Conservation (phyloP, 2,329 filamentous ascomycete species). For the Talaromyces islandicus region DNA sequence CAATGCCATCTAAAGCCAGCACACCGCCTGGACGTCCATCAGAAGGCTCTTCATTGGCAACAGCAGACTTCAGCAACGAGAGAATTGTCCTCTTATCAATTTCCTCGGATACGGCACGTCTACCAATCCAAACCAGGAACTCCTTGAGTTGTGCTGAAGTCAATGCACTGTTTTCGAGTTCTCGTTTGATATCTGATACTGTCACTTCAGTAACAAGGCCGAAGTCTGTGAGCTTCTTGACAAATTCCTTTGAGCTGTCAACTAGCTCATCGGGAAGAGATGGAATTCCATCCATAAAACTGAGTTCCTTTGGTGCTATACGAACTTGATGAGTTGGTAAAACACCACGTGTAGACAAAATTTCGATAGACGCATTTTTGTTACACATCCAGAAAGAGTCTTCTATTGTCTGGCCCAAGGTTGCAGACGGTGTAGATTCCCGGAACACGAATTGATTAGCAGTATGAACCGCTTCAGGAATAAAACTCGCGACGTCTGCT, state of each 20-base stretch:
- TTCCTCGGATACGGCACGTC: constrained; percentile 64
- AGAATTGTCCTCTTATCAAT: constrained; percentile 64
- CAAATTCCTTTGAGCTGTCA: constrained; percentile 61
- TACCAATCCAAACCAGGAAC: constrained; percentile 78
- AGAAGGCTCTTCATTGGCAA: constrained; percentile 51
- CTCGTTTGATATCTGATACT: constrained; percentile 74
- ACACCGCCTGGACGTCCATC: constrained; percentile 60
- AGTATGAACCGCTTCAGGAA: constrained; percentile 75
- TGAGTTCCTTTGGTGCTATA: constrained; percentile 62
- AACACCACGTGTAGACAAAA: constrained; percentile 82
- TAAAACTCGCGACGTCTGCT: constrained; percentile 59
- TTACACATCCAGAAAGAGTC: constrained; percentile 95
- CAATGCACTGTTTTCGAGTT: constrained; percentile 76
- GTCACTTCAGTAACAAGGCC: constrained; percentile 84
- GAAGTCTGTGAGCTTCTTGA: constrained; percentile 74
- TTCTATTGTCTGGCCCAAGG: constrained; percentile 81
- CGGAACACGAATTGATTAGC: constrained; percentile 82
- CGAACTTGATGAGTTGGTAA: constrained; percentile 79
- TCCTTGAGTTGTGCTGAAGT: constrained; percentile 70
- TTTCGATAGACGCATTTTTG: constrained; percentile 72
- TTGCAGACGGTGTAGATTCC: constrained; percentile 81
- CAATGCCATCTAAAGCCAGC: constrained; percentile 70
- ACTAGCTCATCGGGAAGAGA: constrained; percentile 73
- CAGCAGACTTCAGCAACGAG: constrained; percentile 67
- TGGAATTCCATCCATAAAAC: constrained; percentile 84